Evolutionary conservation across 1,139 yeast genomes (phyloP).

Genomic region (Hansenula sp.): DNA sequence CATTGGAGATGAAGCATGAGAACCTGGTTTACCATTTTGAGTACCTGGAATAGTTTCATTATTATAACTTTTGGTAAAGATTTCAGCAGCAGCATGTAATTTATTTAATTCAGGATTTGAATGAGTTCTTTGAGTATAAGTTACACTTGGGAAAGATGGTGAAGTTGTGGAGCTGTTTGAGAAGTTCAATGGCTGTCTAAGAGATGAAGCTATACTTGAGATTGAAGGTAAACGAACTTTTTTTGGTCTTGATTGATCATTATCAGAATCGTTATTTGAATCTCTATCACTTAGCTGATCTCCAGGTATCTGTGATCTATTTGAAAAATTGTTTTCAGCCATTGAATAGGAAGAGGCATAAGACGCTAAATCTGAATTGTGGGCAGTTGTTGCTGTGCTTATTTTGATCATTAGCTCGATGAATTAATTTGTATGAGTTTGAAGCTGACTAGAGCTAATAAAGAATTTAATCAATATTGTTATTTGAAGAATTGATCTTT

Average conservation of each 20-base stretch:
- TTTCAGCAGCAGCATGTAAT: slow-evolving; percentile 12
- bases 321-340: neutral
- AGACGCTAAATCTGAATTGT: neutral
- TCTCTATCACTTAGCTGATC: neutral
- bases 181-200: slow-evolving; percentile 1
- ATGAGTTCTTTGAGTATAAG: slow-evolving; percentile 1
- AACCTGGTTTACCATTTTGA: slow-evolving; percentile 1
- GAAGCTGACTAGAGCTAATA: neutral
- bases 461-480: neutral
- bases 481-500: neutral
- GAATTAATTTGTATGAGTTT: too few relatives aligned
- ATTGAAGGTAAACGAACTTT: slow-evolving; percentile 13
- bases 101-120: slow-evolving; percentile 3
- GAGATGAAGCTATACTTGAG: slow-evolving; percentile 7
- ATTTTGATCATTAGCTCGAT: neutral
- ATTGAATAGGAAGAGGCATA: slow-evolving; percentile 1
- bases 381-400: neutral
- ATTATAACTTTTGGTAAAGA: slow-evolving; percentile 5
- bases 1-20: neutral
- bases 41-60: neutral
- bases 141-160: neutral
- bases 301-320: neutral
- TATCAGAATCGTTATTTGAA: neutral
- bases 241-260: slow-evolving; percentile 2
- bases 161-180: neutral